Evolutionary conservation across 1,139 yeast species (phyloP), one percentile per base, ranked within the genome.

Genomic region (Blastobotrys indianensis): DNA sequence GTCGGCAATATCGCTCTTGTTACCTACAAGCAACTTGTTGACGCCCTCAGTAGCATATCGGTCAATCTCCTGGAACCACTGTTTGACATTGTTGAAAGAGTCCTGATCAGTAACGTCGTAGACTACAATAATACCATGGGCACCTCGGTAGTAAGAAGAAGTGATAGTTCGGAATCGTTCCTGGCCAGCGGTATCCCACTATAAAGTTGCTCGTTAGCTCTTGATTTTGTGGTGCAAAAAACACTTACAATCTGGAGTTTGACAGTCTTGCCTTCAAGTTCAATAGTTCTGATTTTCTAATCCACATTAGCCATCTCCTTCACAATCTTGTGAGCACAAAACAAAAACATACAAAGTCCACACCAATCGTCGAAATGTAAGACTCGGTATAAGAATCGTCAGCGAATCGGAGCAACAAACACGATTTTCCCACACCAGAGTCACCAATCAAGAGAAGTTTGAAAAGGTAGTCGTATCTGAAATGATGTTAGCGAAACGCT

Each of bases 181-280:
- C 70, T 92, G 98, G 25, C 98, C 98, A 7, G 98, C 98, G 45
- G 98, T 92, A 66, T 92, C 98, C 98, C 98, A 92, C 65, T 62
- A 44, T 17, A 42, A 31, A 44, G 34, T 13, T 44, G 15, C 13
- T 37, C 5, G n/a, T 37, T 37, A 12, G 8, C 12, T 17, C 13
- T 28, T n/a, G n/a, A n/a, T n/a, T 16, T 28, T 15, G 25, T 17
- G 6, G 8, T 4, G 34, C n/a, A 6, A 5, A 12, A 13, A 17
- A 11, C 28, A 52, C 62, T 42, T 52, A 61, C 64, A 64, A 92
- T 90, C 71, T 92, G 98, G 61, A 94, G 76, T 73, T 92, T 92
- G 66, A 92, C 94, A 48, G 96, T 88, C 74, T 92, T 92, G 55
- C 97, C 98, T 58, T 92, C 97, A 54, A 92, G 75, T 62, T 90